Conservation (phyloP, 2,329 filamentous ascomycete species). For the Epichloe hybrida region DNA sequence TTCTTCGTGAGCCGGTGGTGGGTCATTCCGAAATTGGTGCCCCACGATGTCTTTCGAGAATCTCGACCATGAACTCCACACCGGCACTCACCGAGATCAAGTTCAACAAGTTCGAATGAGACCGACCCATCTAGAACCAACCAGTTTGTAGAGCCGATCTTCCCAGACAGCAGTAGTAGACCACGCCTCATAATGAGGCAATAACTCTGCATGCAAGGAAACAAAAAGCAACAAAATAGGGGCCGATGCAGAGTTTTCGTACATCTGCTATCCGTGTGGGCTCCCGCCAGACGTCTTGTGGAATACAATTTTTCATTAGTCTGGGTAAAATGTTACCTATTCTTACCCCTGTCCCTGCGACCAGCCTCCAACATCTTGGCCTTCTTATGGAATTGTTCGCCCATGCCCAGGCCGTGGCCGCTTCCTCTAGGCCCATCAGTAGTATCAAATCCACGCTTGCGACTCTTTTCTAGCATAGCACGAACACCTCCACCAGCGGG, state of each 20-base stretch:
- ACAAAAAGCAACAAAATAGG: too few relatives aligned
- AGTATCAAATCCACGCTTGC: constrained; percentile 62
- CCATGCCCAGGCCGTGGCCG: constrained; percentile 47
- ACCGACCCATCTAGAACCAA: neutral
- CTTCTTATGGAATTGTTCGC: constrained; percentile 61
- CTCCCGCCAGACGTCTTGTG: neutral
- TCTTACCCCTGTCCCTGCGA: constrained; percentile 30
- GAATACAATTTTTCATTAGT: neutral
- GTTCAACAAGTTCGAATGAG: neutral
- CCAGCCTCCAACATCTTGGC: constrained; percentile 41
- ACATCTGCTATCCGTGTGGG: too few relatives aligned
- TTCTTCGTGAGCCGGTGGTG: neutral
- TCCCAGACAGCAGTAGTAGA: neutral
- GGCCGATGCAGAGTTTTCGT: too few relatives aligned
- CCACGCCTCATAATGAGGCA: too few relatives aligned
- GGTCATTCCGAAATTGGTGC: neutral
- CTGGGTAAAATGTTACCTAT: constrained; percentile 13
- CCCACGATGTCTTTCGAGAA: neutral
- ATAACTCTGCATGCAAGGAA: too few relatives aligned
- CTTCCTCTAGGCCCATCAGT: constrained; percentile 55
- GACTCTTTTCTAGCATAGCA: constrained; percentile 65
- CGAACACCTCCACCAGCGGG: constrained; percentile 40
- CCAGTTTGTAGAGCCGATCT: neutral
- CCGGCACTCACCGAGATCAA: neutral
- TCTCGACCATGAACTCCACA: neutral